Percentiles rank a stretch among this genome's conserved stretches.
These are phyloP conservation scores for Chaetoceros muelleri DNA, from an alignment of 108 stramenopile genomes.

Conservation along the genomic window DNA sequence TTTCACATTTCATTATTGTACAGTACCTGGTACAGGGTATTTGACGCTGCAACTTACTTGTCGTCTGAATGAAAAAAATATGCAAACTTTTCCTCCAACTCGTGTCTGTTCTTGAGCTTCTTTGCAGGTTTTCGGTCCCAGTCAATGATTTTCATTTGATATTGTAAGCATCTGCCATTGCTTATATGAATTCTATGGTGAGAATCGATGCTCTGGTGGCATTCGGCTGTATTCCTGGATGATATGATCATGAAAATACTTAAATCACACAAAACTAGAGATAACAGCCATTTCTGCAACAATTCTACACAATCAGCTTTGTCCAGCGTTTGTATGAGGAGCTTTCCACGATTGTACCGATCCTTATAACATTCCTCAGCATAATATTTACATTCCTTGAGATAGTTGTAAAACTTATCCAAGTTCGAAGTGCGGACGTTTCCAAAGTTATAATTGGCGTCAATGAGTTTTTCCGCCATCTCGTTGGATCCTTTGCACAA, in stretches of 20 bases:
- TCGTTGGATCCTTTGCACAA: conserved; percentile 32
- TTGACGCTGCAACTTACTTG: too few species aligned
- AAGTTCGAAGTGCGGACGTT: conserved; percentile 5
- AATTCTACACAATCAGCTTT: conserved; percentile 38
- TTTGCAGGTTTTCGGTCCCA: conserved; percentile 50
- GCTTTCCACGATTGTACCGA: too few species aligned
- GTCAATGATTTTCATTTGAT: conserved; percentile 48
- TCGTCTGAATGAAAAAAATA: too few species aligned
- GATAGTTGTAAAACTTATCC: conserved; percentile 9
- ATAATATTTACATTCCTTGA: conserved; percentile 7
- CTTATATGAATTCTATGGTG: not conserved
- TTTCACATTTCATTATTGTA: too few species aligned
- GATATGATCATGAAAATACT: conserved; percentile 46
- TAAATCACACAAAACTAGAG: conserved; percentile 56
- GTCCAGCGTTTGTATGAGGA: conserved; percentile 17
- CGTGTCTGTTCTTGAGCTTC: conserved; percentile 29
- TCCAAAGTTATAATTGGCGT: conserved; percentile 15
- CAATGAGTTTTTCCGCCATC: conserved; percentile 27
- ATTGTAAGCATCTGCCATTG: conserved; percentile 9
- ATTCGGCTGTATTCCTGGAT: conserved; percentile 1
- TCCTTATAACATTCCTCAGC: conserved; percentile 3
- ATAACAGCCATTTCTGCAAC: conserved; percentile 59
- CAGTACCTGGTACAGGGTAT: too few species aligned
- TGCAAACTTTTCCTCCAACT: conserved; percentile 26
- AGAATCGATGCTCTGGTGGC: conserved; percentile 9